phyloP scores from a whole-genome alignment of 768 basidiomycete genomes.

The Mycena vulgaris region DNA sequence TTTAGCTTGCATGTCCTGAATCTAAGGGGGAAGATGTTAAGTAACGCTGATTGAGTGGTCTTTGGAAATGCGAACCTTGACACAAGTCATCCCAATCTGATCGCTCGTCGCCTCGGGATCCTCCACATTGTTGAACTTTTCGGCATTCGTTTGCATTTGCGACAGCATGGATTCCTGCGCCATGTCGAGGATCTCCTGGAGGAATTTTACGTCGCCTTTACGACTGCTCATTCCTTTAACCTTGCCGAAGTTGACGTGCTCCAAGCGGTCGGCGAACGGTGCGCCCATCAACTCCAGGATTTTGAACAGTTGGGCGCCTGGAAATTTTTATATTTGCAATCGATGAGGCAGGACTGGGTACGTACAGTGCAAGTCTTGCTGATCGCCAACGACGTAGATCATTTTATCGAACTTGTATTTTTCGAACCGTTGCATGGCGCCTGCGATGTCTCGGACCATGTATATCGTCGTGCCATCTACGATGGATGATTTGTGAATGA shows the following conservation, averaged over 20 bases:
- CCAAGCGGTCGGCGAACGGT: background rate
- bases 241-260: constrained; percentile 11
- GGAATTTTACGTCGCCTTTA: constrained; percentile 5
- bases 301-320: constrained; percentile 17
- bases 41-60: too few species aligned
- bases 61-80: background rate
- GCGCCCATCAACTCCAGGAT: background rate
- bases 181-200: constrained; percentile 5
- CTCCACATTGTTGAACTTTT: constrained; percentile 1
- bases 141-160: background rate
- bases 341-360: background rate
- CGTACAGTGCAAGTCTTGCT: constrained; percentile 38
- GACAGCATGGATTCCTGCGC: background rate
- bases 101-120: background rate
- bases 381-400: constrained; percentile 59
- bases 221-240: constrained; percentile 12
- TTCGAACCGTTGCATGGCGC: constrained; percentile 78
- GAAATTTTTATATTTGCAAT: background rate
- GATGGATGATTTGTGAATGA: background rate
- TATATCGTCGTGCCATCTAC: constrained; percentile 65
- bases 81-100: constrained; percentile 7
- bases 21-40: background rate
- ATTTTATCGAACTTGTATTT: constrained; percentile 81
- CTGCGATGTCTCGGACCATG: constrained; percentile 83
- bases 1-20: constrained; percentile 20